These are phyloP conservation scores for Noccaea caerulescens DNA, from an alignment of 345 rosid genomes.

Conservation along the genomic window DNA sequence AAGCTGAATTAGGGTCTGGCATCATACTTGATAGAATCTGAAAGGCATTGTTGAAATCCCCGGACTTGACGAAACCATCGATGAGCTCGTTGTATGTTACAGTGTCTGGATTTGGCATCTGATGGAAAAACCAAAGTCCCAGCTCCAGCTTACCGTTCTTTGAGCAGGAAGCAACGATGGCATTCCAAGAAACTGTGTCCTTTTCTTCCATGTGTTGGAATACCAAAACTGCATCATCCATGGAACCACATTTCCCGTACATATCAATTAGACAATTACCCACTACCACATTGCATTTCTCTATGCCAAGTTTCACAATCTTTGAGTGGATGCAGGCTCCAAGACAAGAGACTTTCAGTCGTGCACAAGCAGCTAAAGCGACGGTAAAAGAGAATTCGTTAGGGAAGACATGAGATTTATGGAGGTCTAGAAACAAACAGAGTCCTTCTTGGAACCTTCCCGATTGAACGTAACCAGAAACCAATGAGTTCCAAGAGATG, in stretches of 20 bases:
- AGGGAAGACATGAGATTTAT: slow-evolving; percentile 50
- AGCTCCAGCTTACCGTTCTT: slow-evolving; percentile 60
- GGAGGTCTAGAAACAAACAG: slow-evolving; percentile 57
- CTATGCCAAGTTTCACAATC: slow-evolving; percentile 60
- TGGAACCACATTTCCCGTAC: slow-evolving; percentile 77
- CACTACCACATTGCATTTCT: slow-evolving; percentile 47
- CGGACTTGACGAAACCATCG: slow-evolving; percentile 63
- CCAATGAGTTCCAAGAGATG: slow-evolving; percentile 77
- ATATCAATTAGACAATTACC: slow-evolving; percentile 80
- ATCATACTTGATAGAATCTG: slow-evolving; percentile 54
- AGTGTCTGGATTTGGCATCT: slow-evolving; percentile 68
- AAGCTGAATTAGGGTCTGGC: slow-evolving; percentile 72
- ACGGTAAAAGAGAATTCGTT: slow-evolving; percentile 68
- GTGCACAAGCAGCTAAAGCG: slow-evolving; percentile 70
- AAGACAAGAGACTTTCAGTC: slow-evolving; percentile 41
- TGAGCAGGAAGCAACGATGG: slow-evolving; percentile 70
- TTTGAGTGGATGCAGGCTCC: slow-evolving; percentile 66
- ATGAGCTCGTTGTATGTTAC: slow-evolving; percentile 78
- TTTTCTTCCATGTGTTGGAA: slow-evolving; percentile 54
- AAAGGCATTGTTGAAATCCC: slow-evolving; percentile 56
- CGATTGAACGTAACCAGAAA: slow-evolving; percentile 59
- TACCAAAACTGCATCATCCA: slow-evolving; percentile 58
- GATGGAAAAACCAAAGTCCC: slow-evolving; percentile 55
- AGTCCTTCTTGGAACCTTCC: slow-evolving; percentile 58
- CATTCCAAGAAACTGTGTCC: slow-evolving; percentile 85